These are phyloP conservation scores for Pythium scleroteichum DNA, from an alignment of 352 stramenopile genomes.

Conservation along the genomic window DNA sequence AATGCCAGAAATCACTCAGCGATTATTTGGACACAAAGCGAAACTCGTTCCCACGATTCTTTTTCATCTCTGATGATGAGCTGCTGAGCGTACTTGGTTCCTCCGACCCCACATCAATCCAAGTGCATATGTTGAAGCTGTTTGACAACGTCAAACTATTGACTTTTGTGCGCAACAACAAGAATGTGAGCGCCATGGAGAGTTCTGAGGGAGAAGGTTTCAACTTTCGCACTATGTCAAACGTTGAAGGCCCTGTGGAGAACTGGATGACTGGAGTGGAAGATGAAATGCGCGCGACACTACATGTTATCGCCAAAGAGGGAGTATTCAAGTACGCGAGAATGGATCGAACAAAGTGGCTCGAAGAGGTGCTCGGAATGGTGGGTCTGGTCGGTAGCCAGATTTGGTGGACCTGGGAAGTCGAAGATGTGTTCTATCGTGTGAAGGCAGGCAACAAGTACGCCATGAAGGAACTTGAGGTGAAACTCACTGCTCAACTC, in stretches of 20 bases:
- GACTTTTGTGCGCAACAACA: constrained; percentile 89
- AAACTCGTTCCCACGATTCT: constrained; percentile 93
- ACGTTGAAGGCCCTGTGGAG: constrained; percentile 91
- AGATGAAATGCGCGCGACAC: constrained; percentile 86
- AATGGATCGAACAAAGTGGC: constrained; percentile 85
- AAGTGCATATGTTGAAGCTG: constrained; percentile 95
- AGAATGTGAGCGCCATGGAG: constrained; percentile 89
- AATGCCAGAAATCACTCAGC: constrained; percentile 90
- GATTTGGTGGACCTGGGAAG: constrained; percentile 95
- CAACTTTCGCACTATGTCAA: constrained; percentile 68
- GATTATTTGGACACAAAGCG: constrained; percentile 91
- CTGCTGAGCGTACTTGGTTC: constrained; percentile 90
- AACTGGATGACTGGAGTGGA: constrained; percentile 93
- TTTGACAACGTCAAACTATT: constrained; percentile 95
- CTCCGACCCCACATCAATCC: constrained; percentile 90
- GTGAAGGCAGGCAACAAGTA: constrained; percentile 92
- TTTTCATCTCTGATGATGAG: constrained; percentile 95
- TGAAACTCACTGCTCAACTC: constrained; percentile 87
- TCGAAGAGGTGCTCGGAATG: constrained; percentile 91
- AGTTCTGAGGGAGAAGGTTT: constrained; percentile 92
- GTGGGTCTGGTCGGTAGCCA: constrained; percentile 91
- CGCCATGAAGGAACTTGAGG: constrained; percentile 92
- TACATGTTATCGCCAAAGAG: constrained; percentile 92
- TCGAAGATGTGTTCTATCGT: constrained; percentile 91
- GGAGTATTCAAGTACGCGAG: constrained; percentile 92